Conservation (phyloP, 768 basidiomycete genomes). For the Amyloporia xantha region DNA sequence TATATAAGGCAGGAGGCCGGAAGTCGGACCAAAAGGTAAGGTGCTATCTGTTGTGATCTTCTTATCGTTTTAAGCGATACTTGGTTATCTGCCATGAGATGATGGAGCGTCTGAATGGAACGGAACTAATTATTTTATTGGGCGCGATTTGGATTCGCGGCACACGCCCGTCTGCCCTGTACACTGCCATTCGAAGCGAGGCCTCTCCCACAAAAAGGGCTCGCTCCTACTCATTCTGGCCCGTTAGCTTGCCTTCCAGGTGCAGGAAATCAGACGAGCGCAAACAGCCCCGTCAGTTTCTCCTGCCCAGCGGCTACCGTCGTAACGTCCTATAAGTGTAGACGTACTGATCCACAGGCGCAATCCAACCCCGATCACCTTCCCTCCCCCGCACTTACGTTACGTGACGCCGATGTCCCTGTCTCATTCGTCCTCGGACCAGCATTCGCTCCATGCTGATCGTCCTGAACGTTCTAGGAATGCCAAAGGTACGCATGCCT, state of each 20-base stretch:
- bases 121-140: neutral
- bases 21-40: too few species aligned
- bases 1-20: neutral
- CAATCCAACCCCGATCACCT: slow-evolving; percentile 21
- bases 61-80: neutral
- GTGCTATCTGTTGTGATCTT: too few species aligned
- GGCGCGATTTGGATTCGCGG: neutral
- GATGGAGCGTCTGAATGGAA: neutral
- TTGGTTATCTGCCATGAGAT: neutral
- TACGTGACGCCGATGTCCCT: slow-evolving; percentile 16
- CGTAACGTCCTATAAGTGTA: slow-evolving; percentile 11
- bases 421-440: slow-evolving; percentile 9
- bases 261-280: neutral
- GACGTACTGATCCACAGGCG: slow-evolving; percentile 13
- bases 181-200: neutral
- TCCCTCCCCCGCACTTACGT: slow-evolving; percentile 19
- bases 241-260: neutral
- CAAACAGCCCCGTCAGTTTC: too few species aligned
- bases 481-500: slow-evolving; percentile 17
- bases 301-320: neutral
- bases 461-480: slow-evolving; percentile 20
- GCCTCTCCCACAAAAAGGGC: neutral
- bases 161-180: too few species aligned
- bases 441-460: slow-evolving; percentile 7
- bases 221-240: neutral